Conservation (phyloP, 139 green algal species). For the Tetraselmis striata region DNA sequence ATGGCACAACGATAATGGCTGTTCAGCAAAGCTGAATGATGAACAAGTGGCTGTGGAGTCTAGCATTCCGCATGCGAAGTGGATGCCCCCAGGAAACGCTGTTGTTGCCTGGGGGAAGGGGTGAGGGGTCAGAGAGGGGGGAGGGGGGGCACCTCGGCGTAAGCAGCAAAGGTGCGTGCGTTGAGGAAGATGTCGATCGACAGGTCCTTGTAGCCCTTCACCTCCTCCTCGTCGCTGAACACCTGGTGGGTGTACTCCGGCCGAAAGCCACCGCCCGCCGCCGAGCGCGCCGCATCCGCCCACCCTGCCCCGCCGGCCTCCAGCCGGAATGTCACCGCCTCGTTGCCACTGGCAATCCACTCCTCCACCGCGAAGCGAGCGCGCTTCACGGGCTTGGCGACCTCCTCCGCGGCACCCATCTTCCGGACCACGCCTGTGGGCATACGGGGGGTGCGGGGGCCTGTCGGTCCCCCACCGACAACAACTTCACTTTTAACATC, state of each 20-base stretch:
- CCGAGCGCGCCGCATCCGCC: background rate
- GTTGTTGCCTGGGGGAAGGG: too few species aligned
- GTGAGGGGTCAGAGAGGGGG: background rate
- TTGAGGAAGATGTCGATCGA: slow-evolving; percentile 22
- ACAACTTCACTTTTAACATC: background rate
- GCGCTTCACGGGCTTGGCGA: background rate
- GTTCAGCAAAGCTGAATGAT: too few species aligned
- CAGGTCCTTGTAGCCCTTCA: slow-evolving; percentile 39
- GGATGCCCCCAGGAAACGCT: too few species aligned
- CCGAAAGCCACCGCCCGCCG: slow-evolving; percentile 18
- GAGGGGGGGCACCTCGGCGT: background rate
- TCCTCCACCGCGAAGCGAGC: background rate
- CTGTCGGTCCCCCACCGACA: too few species aligned
- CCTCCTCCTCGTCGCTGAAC: slow-evolving; percentile 63
- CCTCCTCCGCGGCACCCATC: background rate
- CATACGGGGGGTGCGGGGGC: too few species aligned
- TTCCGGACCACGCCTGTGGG: background rate
- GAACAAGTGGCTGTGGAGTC: too few species aligned
- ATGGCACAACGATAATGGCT: too few species aligned
- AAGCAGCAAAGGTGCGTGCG: slow-evolving; percentile 13
- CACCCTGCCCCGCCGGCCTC: background rate
- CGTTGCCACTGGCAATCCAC: slow-evolving; percentile 8
- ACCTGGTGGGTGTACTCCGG: slow-evolving; percentile 48
- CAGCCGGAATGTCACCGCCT: slow-evolving; percentile 6
- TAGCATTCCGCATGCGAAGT: too few species aligned